Evolutionary conservation across 192 early-diverging fungal genomes (phyloP), one percentile per base, ranked within the genome.

Genomic region (Fimicolochytrium jonesii): DNA sequence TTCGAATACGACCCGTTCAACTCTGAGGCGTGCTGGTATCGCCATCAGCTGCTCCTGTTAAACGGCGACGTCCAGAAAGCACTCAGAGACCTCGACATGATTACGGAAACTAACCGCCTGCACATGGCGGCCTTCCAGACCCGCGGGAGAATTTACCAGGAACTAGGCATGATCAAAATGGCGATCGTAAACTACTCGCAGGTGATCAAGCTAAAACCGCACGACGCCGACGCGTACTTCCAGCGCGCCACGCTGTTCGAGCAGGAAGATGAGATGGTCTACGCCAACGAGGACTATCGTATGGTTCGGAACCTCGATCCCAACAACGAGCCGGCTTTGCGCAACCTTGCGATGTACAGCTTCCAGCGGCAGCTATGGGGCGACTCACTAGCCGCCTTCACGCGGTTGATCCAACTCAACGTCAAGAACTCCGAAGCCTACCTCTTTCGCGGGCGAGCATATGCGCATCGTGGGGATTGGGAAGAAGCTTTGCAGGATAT

Each of bases 251-350:
- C 71, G 26, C 49, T 78, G 37, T 82, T 78, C 54, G 80, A 82
- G 46, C 29, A 56, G 0, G 79, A 81, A 45, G 70, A 81, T 51
- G 79, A 81, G 72, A 66, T 56, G 31, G 76, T 76, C 6, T 78
- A 77, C 62, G 80, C 80, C 4, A 82, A 77, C 45, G 80, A 82
- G 56, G 80, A 82, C 59, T 78, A 68, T 55, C 56, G 70, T 36
- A 75, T 77, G 67, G 75, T 82, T 26, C 53, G 80, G 15, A 35
- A 55, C 39, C 74, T 82, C 1, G 80, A 82, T 53, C 80, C 80
- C 5, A 59, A 60, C 42, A 82, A 82, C 46, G 64, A 69, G 23
- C 72, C 67, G 37, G 80, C 80, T 1, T 73, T 82, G 7, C 63
- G 74, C 26, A 78, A 82, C 57, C 53, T 78, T 2, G 76, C 80